Evolutionary conservation across 352 stramenopile species (phyloP), one percentile per base, ranked within the genome.

Genomic region (Phytophthora megakarya): DNA sequence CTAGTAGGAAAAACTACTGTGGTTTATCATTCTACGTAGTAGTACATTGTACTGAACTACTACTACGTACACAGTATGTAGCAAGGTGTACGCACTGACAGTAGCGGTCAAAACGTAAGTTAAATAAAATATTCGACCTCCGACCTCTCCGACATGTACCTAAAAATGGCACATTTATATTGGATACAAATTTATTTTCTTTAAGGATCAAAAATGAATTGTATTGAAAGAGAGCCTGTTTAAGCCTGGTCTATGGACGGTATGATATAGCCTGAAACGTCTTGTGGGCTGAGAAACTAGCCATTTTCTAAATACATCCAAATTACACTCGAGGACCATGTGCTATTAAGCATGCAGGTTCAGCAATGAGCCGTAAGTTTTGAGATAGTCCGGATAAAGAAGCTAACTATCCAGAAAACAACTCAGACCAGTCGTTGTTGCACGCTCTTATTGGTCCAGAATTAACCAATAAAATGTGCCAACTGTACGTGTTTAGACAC

Each of bases 201-300:
- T 46, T 46, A 46, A 19, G 39, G 39, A 46, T 30, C 21, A 15
- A 46, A 46, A 35, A 15, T 35, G 10, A 15, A 11, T 30, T 12
- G 13, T 3, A 46, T 26, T 4, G 39, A 22, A 28, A 28, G 12
- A 26, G 19, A 23, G 39, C 22, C 12, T 46, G 39, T 30, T 46
- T 46, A 3, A 46, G 18, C 22, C 5, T 10, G 28, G 39, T 46
- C 6, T 28, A 25, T 46, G 28, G 10, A 9, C 18, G 39, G 19
- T 8, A 46, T 18, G 39, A 46, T 30, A 46, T 46, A 18, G 46
- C 46, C 28, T 53, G n/a, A 53, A 53, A 53, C 46, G 19, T 16
- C 46, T 30, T 35, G 30, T 35, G 30, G 30, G 30, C 10, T 35
- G 10, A 35, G 30, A 35, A 35, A 35, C 10, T 11, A n/a, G 30